phyloP scores from a whole-genome alignment of 2,329 filamentous ascomycete genomes.

The Xylariomycetidae sp. region DNA sequence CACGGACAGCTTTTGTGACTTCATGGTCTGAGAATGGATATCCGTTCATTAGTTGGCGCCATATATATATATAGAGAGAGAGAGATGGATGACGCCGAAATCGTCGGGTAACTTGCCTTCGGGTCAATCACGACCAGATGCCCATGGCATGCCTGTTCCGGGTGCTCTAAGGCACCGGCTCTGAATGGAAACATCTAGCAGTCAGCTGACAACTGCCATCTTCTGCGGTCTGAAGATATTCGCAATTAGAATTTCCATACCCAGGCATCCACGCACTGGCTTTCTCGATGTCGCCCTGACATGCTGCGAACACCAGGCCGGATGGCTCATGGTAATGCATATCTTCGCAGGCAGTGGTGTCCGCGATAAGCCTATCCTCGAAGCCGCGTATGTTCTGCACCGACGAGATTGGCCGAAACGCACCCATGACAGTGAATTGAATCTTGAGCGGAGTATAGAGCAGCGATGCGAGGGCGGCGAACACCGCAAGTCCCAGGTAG shows the following conservation, averaged over 20 bases:
- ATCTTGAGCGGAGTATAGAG: neutral
- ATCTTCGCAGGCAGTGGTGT: constrained; percentile 56
- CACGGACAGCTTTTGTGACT: constrained; percentile 40
- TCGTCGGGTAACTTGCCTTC: constrained; percentile 41
- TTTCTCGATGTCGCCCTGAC: constrained; percentile 36
- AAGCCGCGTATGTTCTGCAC: constrained; percentile 16
- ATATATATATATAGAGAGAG: too few species aligned
- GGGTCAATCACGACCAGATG: constrained; percentile 51
- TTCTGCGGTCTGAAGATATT: constrained; percentile 22
- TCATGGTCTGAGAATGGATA: constrained; percentile 33
- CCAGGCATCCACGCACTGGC: constrained; percentile 19
- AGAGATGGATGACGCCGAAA: too few species aligned
- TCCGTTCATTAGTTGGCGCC: neutral
- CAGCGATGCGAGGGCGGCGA: neutral
- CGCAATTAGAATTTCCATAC: neutral
- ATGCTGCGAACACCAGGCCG: constrained; percentile 51
- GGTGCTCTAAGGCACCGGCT: constrained; percentile 12
- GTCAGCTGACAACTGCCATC: too few species aligned
- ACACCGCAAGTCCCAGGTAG: neutral
- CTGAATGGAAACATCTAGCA: too few species aligned
- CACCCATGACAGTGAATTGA: constrained; percentile 10
- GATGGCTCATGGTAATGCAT: constrained; percentile 48
- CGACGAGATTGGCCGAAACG: constrained; percentile 11
- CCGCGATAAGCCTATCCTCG: constrained; percentile 33
- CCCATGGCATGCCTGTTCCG: constrained; percentile 37